These are phyloP conservation scores for Paramecium pentaurelia DNA, from an alignment of 73 alveolate genomes.

Conservation along the genomic window DNA sequence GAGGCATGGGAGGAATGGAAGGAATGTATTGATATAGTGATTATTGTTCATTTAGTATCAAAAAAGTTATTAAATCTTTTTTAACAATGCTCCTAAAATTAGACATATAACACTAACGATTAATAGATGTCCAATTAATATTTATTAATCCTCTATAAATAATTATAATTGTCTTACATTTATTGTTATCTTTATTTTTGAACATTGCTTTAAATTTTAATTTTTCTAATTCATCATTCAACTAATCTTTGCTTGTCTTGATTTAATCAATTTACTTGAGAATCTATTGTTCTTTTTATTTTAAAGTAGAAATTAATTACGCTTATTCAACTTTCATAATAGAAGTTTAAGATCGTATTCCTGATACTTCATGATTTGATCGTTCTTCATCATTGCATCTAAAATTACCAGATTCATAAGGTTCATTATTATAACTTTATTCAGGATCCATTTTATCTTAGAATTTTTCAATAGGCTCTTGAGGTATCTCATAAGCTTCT, in stretches of 20 bases:
- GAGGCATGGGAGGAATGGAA: conserved; percentile 84
- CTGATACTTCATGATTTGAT: neutral
- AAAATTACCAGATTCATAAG: neutral
- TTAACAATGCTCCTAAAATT: neutral
- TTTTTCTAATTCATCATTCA: neutral
- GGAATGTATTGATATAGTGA: conserved; percentile 69
- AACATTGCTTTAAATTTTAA: conserved; percentile 33
- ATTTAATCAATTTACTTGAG: neutral
- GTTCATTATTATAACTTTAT: neutral
- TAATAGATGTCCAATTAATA: neutral
- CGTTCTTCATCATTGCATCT: neutral
- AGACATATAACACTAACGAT: neutral
- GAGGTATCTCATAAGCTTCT: neutral
- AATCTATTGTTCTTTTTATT: neutral
- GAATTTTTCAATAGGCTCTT: neutral
- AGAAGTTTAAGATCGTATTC: neutral
- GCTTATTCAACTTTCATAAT: neutral
- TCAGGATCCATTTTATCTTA: neutral
- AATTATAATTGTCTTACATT: neutral
- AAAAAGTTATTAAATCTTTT: conserved; percentile 6
- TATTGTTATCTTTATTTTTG: conserved; percentile 10
- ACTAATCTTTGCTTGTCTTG: neutral
- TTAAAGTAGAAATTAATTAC: neutral
- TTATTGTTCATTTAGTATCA: conserved; percentile 1
- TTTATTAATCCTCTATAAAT: neutral